Base-by-base conservation (phyloP, 2,329 filamentous ascomycete genomes). In the Cryphonectria parasitica region DNA sequence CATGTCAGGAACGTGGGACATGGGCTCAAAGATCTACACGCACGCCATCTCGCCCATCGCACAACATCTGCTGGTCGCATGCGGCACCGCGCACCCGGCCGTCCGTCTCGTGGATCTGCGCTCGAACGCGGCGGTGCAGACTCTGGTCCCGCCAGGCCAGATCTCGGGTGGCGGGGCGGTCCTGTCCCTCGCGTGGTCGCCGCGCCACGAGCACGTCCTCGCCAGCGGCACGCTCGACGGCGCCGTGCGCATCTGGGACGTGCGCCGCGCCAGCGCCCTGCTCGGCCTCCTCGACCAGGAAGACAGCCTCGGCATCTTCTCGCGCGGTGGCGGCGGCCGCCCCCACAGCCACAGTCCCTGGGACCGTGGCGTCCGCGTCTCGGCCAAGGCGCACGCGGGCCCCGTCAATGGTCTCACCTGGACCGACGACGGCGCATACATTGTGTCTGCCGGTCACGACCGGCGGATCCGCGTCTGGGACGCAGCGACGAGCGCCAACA, bases 391-490 rank as follows among this genome's bases (percentile, higher is more conserved):
- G 0, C 95, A 98, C 77, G 86, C 87, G 15, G 94, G 92, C 3
- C 88, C 93, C 1, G 94, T 97, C 1, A 98, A 97, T 73, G 93
- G 92, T 0, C 83, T 98, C 10, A 85, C 90, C 0, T 98, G 94
- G 94, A 95, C 92, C 0, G 90, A 93, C 71, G 90, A 94, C 77
- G 94, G 94, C 0, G 84, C 83, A 19, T 90, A 92, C 77, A 85
- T 98, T 25, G 85, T 98, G 17, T 94, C 92, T 0, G 88, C 92
- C 1, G 95, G 94, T 0, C 92, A 97, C 70, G 96, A 98, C 78
- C 87, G 92, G 64, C 89, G 91, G 11, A 91, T 98, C 73, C 88
- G 95, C 5, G 92, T 98, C 1, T 98, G 95, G 95, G 88, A 97
- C 77, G 89, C 92, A 1, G 85, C 85, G 0, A 93, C 89, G 0